Evolutionary conservation across 805 yeast genomes (phyloP).

Genomic region (Suhomyces sp.): DNA sequence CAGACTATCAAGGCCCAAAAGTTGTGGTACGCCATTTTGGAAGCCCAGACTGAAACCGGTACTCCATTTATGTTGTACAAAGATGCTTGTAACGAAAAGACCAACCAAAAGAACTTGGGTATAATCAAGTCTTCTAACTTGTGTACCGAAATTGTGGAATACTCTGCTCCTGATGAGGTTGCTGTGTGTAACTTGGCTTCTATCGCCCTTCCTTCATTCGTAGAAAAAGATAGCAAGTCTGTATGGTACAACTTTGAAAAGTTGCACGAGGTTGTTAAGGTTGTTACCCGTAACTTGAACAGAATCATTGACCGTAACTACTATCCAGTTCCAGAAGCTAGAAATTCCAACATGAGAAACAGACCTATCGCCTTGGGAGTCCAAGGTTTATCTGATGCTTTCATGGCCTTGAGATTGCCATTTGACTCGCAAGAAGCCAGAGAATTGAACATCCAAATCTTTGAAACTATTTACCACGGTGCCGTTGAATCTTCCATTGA

Average conservation of each 20-base stretch:
- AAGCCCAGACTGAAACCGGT: conserved; percentile 95
- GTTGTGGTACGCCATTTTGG: conserved; percentile 84
- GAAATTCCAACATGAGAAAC: conserved; percentile 70
- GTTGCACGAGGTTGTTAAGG: conserved; percentile 75
- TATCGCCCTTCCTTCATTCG: conserved; percentile 78
- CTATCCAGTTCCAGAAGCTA: conserved; percentile 82
- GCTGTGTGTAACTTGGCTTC: conserved; percentile 97
- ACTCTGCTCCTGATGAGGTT: conserved; percentile 86
- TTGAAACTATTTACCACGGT: conserved; percentile 94
- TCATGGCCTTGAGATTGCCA: conserved; percentile 75
- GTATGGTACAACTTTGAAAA: conserved; percentile 61
- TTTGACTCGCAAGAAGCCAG: conserved; percentile 83
- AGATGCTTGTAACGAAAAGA: conserved; percentile 83
- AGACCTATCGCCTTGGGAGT: conserved; percentile 97
- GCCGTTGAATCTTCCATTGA: conserved; percentile 86
- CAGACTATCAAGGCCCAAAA: conserved; percentile 75
- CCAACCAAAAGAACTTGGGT: conserved; percentile 91
- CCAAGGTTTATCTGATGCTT: conserved; percentile 94
- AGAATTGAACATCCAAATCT: conserved; percentile 74
- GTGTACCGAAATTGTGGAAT: conserved; percentile 93
- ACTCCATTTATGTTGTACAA: conserved; percentile 93
- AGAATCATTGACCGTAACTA: conserved; percentile 77
- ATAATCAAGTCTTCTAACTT: conserved; percentile 88
- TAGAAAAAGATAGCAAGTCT: conserved; percentile 30
- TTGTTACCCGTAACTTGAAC: conserved; percentile 75